These are phyloP conservation scores for Quercus ilex DNA, from an alignment of 306 rosid genomes.

Conservation along the genomic window DNA sequence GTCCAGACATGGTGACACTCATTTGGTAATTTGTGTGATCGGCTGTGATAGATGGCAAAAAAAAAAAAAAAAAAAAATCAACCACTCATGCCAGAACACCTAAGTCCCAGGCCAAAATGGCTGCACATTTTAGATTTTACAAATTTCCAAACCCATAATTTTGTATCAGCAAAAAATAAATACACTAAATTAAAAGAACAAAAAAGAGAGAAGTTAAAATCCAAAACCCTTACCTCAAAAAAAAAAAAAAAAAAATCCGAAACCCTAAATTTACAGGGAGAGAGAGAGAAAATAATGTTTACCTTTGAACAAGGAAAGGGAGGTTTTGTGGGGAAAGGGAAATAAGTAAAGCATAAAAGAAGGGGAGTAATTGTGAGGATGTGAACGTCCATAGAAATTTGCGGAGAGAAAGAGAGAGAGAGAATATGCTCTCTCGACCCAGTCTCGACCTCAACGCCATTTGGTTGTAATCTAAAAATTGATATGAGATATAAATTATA, in stretches of 20 bases:
- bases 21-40: slow-evolving; percentile 7
- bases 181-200: background rate
- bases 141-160: slow-evolving; percentile 24
- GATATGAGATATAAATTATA: background rate
- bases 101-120: slow-evolving; percentile 41
- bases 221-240: too few species aligned
- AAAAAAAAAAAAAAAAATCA: slow-evolving; percentile 36
- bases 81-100: slow-evolving; percentile 48
- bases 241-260: background rate
- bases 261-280: background rate
- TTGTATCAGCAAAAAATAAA: slow-evolving; percentile 2
- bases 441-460: slow-evolving; percentile 40
- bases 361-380: too few species aligned
- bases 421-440: slow-evolving; percentile 1
- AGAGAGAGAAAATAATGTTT: background rate
- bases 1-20: slow-evolving; percentile 41
- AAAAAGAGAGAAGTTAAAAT: background rate
- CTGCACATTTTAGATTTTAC: slow-evolving; percentile 26
- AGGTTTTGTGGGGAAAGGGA: background rate
- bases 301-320: background rate
- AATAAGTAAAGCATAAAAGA: background rate
- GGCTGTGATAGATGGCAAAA: background rate
- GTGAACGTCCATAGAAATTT: slow-evolving; percentile 12
- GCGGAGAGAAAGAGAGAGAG: slow-evolving; percentile 17
- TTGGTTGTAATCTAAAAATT: background rate